Base-by-base conservation (phyloP, 352 stramenopile genomes). In the Pythium brachiatum region DNA sequence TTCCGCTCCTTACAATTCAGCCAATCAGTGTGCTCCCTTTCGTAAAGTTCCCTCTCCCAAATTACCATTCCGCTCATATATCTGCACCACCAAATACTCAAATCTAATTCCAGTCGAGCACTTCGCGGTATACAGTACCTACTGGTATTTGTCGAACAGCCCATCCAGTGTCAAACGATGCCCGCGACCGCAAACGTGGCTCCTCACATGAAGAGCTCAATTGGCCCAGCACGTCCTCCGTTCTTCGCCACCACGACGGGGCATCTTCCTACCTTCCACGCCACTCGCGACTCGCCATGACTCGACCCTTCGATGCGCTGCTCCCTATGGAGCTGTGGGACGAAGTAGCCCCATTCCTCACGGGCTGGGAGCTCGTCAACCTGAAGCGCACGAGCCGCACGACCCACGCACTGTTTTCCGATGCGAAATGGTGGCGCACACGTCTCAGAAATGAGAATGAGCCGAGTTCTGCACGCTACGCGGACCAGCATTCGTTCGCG, bases 311-410 rank as follows among this genome's bases (percentile, higher is more conserved):
- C 16, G 41, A 57, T 21, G 54, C 53, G 47, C 48, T 60, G 23
- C 44, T 63, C 20, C 62, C 62, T 1, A 20, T 43, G 3, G 62
- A 69, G 41, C 57, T 69, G 36, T 69, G 62, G 62, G 55, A 64
- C 48, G 27, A 64, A 23, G 41, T 69, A 23, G 62, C 41, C 2
- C 48, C 55, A 20, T 61, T 69, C 39, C 62, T 69, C 55, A 52
- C 50, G 29, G 62, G 62, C 26, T 69, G 62, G 62, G 62, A 69
- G 48, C 62, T 64, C 47, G 50, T 69, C 48, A 59, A 60, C 26
- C 56, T 69, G n/a, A 34, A 18, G 36, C 20, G 26, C 41, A 57
- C 63, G 36, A 55, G 31, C 26, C 62, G 41, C 31, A 23, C 54
- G 12, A 36, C 50, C 16, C 55, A 52, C 55, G 29, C 48, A 3